phyloP scores from a whole-genome alignment of 2,329 filamentous ascomycete genomes.

The Colletotrichum shisoi region DNA sequence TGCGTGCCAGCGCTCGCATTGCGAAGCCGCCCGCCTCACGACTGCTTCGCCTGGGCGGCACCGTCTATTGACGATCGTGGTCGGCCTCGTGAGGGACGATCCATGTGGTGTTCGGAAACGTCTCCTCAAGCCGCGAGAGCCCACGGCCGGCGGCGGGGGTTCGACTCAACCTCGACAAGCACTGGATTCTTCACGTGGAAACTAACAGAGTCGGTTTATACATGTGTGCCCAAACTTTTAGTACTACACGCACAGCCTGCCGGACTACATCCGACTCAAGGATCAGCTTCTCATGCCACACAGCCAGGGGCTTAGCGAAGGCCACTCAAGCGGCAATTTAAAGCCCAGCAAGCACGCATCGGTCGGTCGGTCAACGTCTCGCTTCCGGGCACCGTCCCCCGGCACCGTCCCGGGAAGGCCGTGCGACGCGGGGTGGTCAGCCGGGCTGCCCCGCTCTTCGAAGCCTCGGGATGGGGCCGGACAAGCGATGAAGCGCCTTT shows the following conservation, averaged over 20 bases:
- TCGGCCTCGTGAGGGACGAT: not conserved
- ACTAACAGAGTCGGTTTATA: too few relatives aligned
- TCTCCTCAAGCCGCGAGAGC: not conserved
- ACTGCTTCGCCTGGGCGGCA: not conserved
- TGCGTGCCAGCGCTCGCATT: constrained; percentile 8
- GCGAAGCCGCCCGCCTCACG: constrained; percentile 7
- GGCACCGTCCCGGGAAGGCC: constrained; percentile 13
- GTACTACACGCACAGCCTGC: too few relatives aligned
- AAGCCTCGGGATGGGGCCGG: constrained; percentile 4
- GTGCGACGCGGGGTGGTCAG: constrained; percentile 14
- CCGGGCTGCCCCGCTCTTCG: constrained; percentile 5
- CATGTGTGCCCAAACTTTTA: too few relatives aligned
- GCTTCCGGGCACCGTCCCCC: too few relatives aligned
- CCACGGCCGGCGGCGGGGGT: not conserved
- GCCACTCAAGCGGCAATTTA: too few relatives aligned
- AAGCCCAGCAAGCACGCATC: too few relatives aligned
- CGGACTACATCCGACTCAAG: not conserved
- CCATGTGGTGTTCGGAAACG: not conserved
- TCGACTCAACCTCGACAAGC: too few relatives aligned
- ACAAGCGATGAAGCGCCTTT: not conserved
- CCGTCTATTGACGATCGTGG: constrained; percentile 1
- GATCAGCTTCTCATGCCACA: not conserved
- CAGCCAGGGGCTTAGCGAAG: too few relatives aligned
- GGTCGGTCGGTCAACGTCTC: too few relatives aligned
- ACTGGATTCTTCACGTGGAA: too few relatives aligned